Evolutionary conservation across 805 yeast genomes (phyloP).

Genomic region (Yarrowia porcina): DNA sequence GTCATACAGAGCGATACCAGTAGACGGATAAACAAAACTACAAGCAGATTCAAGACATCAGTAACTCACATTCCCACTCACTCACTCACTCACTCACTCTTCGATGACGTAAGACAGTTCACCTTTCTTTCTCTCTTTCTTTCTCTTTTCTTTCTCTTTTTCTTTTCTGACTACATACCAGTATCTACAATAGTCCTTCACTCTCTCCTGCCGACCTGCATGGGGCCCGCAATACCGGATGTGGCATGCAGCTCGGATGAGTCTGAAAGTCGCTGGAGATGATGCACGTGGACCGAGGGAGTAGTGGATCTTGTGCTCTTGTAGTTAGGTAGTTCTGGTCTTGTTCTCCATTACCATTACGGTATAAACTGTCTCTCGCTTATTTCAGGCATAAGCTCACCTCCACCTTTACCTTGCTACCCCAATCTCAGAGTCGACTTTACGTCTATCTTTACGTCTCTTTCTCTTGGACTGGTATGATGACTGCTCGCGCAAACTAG

Average conservation of each 20-base stretch:
- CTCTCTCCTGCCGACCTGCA: neutral
- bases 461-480: neutral
- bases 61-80: too few species aligned
- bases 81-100: too few species aligned
- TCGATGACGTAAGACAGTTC: too few species aligned
- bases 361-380: constrained; percentile 6
- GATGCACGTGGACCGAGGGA: too few species aligned
- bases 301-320: too few species aligned
- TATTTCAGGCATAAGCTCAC: too few species aligned
- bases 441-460: neutral
- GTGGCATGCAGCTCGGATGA: constrained; percentile 20
- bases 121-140: neutral
- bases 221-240: neutral
- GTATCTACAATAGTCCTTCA: too few species aligned
- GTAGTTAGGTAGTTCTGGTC: too few species aligned
- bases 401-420: too few species aligned
- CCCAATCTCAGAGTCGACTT: neutral
- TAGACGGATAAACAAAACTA: too few species aligned
- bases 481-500: neutral
- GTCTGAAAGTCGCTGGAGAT: neutral
- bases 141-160: neutral
- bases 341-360: neutral
- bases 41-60: too few species aligned
- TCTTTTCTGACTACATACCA: neutral
- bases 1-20: too few species aligned